Evolutionary conservation across 768 basidiomycete species (phyloP).

Genomic region (Coprinellus micaceus): DNA sequence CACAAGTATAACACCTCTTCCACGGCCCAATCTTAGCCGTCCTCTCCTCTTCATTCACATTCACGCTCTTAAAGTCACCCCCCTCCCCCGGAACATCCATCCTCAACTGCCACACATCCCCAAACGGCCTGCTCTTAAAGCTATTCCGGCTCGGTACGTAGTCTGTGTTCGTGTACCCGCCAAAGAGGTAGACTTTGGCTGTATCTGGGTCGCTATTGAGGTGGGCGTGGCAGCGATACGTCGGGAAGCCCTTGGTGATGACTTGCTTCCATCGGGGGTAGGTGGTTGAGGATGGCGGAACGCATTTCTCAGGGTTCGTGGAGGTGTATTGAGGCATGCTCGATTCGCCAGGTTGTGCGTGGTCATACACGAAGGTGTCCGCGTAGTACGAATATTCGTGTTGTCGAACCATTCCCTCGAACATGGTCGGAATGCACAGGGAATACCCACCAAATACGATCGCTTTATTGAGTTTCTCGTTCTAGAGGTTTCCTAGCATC

Average conservation of each 20-base stretch:
- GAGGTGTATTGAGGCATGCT: background rate
- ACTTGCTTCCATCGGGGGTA: constrained; percentile 1
- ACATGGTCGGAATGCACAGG: constrained; percentile 23
- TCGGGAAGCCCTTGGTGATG: background rate
- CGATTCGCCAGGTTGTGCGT: constrained; percentile 11
- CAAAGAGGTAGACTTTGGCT: constrained; percentile 34
- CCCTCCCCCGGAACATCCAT: constrained; percentile 27
- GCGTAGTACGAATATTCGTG: constrained; percentile 38
- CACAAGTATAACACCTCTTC: constrained; percentile 37
- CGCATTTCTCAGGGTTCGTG: background rate
- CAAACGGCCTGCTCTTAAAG: constrained; percentile 25
- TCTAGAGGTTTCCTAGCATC: constrained; percentile 25
- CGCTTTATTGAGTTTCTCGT: constrained; percentile 30
- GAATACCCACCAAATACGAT: constrained; percentile 40
- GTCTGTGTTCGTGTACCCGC: constrained; percentile 37
- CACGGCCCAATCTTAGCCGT: constrained; percentile 35
- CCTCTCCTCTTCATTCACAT: constrained; percentile 32
- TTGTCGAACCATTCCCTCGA: constrained; percentile 12
- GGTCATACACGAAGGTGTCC: constrained; percentile 35
- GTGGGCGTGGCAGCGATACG: constrained; percentile 1
- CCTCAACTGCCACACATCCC: constrained; percentile 35
- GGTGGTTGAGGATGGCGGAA: background rate
- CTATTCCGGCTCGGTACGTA: constrained; percentile 28
- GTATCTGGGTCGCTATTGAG: constrained; percentile 32
- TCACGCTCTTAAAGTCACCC: constrained; percentile 31